Base-by-base conservation (phyloP, 768 basidiomycete species). In the Serendipita sp. region DNA sequence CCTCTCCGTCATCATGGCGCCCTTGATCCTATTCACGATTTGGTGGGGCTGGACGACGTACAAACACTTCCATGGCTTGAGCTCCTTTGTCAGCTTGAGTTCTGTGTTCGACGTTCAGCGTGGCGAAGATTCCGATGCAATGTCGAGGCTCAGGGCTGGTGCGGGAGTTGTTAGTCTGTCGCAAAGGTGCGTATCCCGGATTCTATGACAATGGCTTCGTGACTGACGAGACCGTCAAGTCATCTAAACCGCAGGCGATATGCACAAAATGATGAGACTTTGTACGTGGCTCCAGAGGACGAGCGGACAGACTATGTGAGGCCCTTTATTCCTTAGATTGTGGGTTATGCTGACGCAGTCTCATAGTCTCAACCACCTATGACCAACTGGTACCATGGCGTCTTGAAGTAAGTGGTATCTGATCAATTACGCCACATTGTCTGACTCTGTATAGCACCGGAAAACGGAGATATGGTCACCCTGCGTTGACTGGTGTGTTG, bases 261-360 rank as follows among this genome's bases (percentile, higher is more conserved):
- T 71, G 91, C 89, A 2, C 85, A 90, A 71, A 92, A 93, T 70
- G 94, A 96, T 68, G 94, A 96, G 68, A 92, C 89, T 1, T 73
- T 97, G 35, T 98, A 98, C 70, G 90, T 96, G 63, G 95, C 94
- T 3, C 93, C 93, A 0, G 92, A 94, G 70, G 93, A 95, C 72
- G 88, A 89, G 69, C 79, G 88, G 38, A 94, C 92, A 16, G 90
- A 94, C 75, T 94, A 94, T 73, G 88, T 88, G 67, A 66, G 80
- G 74, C 32, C 32, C n/a, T 11, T 4, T 58, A 1, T 32, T 37
- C 45, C 51, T 46, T 24, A 24, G 15, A 3, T 2, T 47, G 28
- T 45, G 54, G 18, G 64, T 68, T 47, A 70, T 62, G 24, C 37
- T 65, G 66, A 60, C 68, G 24, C 24, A 67, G 47, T 62, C 56